Evolutionary conservation across 495 filamentous ascomycete genomes (phyloP).

Genomic region (Aspergillus sparsus): DNA sequence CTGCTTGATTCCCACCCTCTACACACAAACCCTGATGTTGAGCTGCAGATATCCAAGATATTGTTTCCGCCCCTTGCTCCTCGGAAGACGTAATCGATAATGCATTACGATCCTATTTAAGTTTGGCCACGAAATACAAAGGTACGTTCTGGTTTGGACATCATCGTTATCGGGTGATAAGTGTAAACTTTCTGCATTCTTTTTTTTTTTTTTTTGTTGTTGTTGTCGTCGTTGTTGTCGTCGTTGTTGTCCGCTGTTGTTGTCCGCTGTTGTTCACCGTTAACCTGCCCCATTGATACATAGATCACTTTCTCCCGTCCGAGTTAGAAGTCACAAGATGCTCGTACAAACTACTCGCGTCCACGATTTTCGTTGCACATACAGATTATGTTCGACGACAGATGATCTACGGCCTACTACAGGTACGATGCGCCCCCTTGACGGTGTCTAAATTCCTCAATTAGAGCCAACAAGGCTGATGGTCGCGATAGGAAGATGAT

Average conservation of each 20-base stretch:
- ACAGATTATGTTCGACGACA: conserved; percentile 88
- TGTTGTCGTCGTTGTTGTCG: too few species aligned
- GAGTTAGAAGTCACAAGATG: conserved; percentile 85
- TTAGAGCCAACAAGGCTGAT: not conserved
- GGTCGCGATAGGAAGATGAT: conserved; percentile 68
- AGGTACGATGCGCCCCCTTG: conserved; percentile 51
- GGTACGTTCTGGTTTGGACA: conserved; percentile 37
- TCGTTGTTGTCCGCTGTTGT: too few species aligned
- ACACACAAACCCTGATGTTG: conserved; percentile 12
- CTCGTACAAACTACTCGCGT: conserved; percentile 77
- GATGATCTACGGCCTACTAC: conserved; percentile 86
- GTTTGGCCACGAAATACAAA: conserved; percentile 75
- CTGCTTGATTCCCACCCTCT: conserved; percentile 1
- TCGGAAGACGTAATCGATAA: conserved; percentile 83
- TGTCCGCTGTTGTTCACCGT: not conserved
- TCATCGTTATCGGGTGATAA: not conserved
- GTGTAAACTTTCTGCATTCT: not conserved
- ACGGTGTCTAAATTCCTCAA: not conserved
- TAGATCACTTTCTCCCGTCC: conserved; percentile 77
- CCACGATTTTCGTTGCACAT: conserved; percentile 70
- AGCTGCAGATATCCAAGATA: conserved; percentile 72
- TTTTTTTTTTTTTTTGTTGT: too few species aligned
- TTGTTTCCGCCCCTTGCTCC: conserved; percentile 70
- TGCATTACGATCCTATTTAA: conserved; percentile 78
- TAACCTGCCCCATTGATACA: not conserved